These are phyloP conservation scores for Lactifluus hygrophoroides DNA, from an alignment of 768 basidiomycete genomes.

Conservation along the genomic window DNA sequence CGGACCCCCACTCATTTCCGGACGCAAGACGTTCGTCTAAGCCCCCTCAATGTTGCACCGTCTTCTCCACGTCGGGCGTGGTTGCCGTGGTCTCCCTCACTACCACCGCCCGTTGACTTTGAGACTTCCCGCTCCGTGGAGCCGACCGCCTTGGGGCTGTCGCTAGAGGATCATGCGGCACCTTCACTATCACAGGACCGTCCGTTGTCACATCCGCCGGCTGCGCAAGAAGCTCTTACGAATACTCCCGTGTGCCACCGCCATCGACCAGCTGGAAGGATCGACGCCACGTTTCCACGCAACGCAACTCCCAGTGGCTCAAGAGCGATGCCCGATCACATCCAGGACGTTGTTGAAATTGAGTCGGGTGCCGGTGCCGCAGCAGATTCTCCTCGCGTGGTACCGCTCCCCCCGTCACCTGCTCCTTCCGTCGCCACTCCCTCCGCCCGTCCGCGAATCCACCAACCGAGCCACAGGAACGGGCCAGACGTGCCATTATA, in stretches of 20 bases:
- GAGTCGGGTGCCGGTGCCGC: neutral
- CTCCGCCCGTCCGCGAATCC: neutral
- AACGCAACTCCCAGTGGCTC: neutral
- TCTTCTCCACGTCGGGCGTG: neutral
- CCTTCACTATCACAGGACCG: neutral
- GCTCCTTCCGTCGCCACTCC: neutral
- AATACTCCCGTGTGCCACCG: neutral
- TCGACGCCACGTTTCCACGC: neutral
- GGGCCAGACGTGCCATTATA: neutral
- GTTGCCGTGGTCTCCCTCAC: neutral
- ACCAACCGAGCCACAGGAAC: slow-evolving; percentile 10
- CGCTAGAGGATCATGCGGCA: neutral
- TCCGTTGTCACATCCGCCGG: neutral
- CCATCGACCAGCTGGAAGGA: neutral
- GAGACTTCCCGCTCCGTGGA: neutral
- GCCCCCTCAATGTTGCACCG: neutral
- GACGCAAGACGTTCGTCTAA: neutral
- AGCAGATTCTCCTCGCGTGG: neutral
- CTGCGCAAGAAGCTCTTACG: neutral
- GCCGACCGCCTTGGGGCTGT: neutral
- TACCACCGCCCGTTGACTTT: neutral
- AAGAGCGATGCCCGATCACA: neutral
- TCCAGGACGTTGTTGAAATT: neutral
- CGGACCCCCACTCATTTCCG: neutral
- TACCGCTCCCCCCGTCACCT: slow-evolving; percentile 8